These are phyloP conservation scores for Medicago ruthenica DNA, from an alignment of 306 rosid species.

Conservation along the genomic window DNA sequence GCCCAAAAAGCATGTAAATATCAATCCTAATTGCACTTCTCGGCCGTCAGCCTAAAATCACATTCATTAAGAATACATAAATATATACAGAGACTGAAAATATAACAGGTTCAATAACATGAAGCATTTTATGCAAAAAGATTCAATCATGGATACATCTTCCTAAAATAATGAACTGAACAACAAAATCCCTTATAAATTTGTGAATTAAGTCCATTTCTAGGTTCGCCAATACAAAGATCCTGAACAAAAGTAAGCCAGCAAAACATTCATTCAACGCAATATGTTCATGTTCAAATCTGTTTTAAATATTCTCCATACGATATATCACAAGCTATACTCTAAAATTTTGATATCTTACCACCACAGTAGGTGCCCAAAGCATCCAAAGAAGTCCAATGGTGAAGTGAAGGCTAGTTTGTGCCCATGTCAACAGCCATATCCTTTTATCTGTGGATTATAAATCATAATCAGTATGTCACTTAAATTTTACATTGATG, in stretches of 20 bases:
- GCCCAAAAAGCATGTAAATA: constrained; percentile 82
- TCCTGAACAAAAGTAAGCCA: constrained; percentile 29
- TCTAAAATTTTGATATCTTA: constrained; percentile 49
- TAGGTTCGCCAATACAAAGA: constrained; percentile 35
- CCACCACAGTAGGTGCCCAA: constrained; percentile 99
- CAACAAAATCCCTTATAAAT: constrained; percentile 21
- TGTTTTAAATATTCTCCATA: constrained; percentile 26
- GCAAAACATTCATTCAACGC: constrained; percentile 18
- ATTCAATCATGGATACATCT: neutral
- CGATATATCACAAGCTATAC: constrained; percentile 27
- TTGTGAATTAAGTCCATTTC: constrained; percentile 22
- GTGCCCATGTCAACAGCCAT: constrained; percentile 92
- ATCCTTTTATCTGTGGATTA: constrained; percentile 89
- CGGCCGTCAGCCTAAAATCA: constrained; percentile 91
- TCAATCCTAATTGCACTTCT: constrained; percentile 84
- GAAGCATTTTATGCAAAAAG: constrained; percentile 24
- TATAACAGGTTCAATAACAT: constrained; percentile 30
- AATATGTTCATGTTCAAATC: neutral
- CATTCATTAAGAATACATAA: constrained; percentile 21
- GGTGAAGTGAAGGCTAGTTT: constrained; percentile 89
- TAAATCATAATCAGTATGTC: constrained; percentile 39
- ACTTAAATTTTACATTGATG: constrained; percentile 31
- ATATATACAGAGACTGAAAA: constrained; percentile 12
- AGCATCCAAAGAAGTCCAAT: constrained; percentile 82
- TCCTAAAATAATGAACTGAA: constrained; percentile 25